Evolutionary conservation across 2,329 filamentous ascomycete species (phyloP).

Genomic region (Proliferodiscus dingleyae): DNA sequence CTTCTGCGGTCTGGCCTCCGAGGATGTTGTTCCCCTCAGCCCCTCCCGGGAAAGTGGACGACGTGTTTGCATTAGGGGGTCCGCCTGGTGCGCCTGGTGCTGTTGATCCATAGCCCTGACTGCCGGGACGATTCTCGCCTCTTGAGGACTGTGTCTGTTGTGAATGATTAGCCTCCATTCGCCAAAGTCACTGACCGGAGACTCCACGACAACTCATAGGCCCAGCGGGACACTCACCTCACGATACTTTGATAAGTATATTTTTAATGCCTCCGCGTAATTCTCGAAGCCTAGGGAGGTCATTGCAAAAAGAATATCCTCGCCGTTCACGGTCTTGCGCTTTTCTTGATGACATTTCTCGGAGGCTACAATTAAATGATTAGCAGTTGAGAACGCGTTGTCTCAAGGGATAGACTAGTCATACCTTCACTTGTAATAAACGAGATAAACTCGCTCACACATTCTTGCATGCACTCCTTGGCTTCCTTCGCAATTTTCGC

Average conservation of each 20-base stretch:
- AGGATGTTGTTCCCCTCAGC: slow-evolving; percentile 31
- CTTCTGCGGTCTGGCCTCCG: slow-evolving; percentile 29
- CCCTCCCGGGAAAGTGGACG: slow-evolving; percentile 26
- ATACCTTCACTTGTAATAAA: slow-evolving; percentile 99
- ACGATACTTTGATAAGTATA: slow-evolving; percentile 94
- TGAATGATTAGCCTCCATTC: slow-evolving; percentile 30
- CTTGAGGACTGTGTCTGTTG: slow-evolving; percentile 72
- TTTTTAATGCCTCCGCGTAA: slow-evolving; percentile 95
- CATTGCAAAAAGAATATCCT: slow-evolving; percentile 98
- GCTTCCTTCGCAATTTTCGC: slow-evolving; percentile 99
- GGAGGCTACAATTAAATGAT: slow-evolving; percentile 59
- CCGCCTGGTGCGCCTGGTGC: slow-evolving; percentile 37
- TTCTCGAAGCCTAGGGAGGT: slow-evolving; percentile 98
- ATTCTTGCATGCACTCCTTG: slow-evolving; percentile 99
- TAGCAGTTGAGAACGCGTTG: slow-evolving; percentile 14
- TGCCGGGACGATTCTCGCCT: slow-evolving; percentile 51
- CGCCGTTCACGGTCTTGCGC: slow-evolving; percentile 97
- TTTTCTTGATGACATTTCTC: slow-evolving; percentile 99
- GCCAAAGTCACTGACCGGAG: too few species aligned
- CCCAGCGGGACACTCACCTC: slow-evolving; percentile 70
- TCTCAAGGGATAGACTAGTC: slow-evolving; percentile 32
- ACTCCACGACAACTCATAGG: too few species aligned
- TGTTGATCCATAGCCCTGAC: slow-evolving; percentile 46
- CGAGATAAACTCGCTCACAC: slow-evolving; percentile 98
- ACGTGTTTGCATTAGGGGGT: slow-evolving; percentile 27